These are phyloP conservation scores for Bonia amplexicaulis DNA, from an alignment of 176 grass and related monocot species.

Conservation along the genomic window DNA sequence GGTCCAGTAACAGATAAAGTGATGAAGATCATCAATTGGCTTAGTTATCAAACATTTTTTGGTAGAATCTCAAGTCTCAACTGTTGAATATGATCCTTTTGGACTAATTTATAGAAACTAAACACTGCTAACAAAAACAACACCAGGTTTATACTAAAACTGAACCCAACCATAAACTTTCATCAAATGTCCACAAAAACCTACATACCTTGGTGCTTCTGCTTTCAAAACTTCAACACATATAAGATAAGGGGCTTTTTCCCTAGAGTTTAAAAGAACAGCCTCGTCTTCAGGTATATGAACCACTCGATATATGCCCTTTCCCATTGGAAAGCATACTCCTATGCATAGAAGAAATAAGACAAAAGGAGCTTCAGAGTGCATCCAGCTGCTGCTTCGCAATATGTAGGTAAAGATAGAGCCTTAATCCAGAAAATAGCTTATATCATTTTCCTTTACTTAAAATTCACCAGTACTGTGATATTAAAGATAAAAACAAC, in stretches of 20 bases:
- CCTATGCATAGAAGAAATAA: slow-evolving; percentile 47
- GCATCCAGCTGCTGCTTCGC: neutral
- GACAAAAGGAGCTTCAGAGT: slow-evolving; percentile 20
- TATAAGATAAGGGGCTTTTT: slow-evolving; percentile 99
- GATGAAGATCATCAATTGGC: neutral
- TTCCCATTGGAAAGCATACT: slow-evolving; percentile 98
- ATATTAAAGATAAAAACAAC: neutral
- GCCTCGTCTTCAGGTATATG: slow-evolving; percentile 93
- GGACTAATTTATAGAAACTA: neutral
- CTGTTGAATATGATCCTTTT: neutral
- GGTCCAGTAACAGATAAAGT: slow-evolving; percentile 8
- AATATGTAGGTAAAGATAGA: neutral
- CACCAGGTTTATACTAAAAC: slow-evolving; percentile 2
- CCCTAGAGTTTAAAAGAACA: slow-evolving; percentile 96
- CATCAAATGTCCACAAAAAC: neutral
- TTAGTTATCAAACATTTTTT: slow-evolving; percentile 1
- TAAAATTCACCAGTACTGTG: neutral
- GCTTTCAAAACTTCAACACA: slow-evolving; percentile 98
- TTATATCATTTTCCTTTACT: neutral
- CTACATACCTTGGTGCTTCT: slow-evolving; percentile 68
- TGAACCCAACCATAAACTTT: slow-evolving; percentile 5
- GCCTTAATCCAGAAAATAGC: neutral
- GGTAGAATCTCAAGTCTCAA: neutral
- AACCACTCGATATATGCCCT: slow-evolving; percentile 85
- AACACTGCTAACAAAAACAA: neutral